Conservation (phyloP, 2,329 filamentous ascomycete species). For the Ophiostoma ulmi region DNA sequence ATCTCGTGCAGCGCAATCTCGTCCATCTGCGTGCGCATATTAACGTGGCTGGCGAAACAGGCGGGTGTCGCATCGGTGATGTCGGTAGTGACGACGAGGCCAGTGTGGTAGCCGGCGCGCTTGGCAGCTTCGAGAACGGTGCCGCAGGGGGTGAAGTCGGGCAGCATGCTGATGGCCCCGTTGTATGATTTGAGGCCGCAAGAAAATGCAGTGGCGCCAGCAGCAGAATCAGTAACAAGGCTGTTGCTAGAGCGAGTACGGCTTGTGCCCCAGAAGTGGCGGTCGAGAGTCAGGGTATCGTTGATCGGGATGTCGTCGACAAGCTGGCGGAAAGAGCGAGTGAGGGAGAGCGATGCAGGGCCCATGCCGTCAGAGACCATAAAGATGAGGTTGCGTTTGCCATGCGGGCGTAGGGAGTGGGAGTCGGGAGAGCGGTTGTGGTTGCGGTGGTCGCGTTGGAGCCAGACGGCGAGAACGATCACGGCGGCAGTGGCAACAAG, state of each 20-base stretch:
- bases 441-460: conserved; percentile 64
- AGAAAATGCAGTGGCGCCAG: conserved; percentile 94
- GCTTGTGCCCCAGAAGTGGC: conserved; percentile 84
- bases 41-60: conserved; percentile 86
- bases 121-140: conserved; percentile 92
- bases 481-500: conserved; percentile 72
- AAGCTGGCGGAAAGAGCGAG: conserved; percentile 78
- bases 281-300: conserved; percentile 74
- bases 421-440: conserved; percentile 31
- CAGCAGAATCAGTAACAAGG: conserved; percentile 89
- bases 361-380: conserved; percentile 99
- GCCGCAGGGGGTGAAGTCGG: conserved; percentile 80
- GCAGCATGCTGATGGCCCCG: conserved; percentile 84
- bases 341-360: conserved; percentile 80
- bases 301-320: conserved; percentile 65
- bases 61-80: conserved; percentile 95
- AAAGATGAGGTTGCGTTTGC: conserved; percentile 92
- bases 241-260: conserved; percentile 79
- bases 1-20: conserved; percentile 89
- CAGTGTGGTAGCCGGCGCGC: conserved; percentile 83
- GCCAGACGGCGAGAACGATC: conserved; percentile 70
- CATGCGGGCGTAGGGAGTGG: conserved; percentile 36
- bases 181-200: conserved; percentile 95
- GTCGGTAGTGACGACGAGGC: conserved; percentile 88
- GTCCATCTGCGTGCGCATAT: conserved; percentile 74